Conservation (phyloP, 2,329 filamentous ascomycete genomes). For the Lachnellula suecica region DNA sequence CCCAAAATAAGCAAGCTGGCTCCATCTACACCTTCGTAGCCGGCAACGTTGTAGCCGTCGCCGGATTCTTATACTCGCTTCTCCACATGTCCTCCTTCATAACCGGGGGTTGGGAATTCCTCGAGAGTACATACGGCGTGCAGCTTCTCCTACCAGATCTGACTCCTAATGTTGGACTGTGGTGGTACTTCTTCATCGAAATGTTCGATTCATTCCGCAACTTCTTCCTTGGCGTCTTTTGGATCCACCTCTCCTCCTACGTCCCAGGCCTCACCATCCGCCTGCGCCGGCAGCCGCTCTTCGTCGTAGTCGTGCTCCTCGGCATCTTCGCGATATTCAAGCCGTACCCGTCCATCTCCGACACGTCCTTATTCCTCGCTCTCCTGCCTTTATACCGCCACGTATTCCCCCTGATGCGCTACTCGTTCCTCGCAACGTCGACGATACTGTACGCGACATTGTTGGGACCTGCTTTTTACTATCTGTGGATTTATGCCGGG, state of each 20-base stretch:
- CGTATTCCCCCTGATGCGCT: conserved; percentile 88
- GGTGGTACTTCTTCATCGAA: conserved; percentile 99
- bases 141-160: conserved; percentile 89
- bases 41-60: conserved; percentile 52
- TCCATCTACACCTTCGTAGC: conserved; percentile 51
- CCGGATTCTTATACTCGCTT: conserved; percentile 56
- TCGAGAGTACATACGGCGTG: conserved; percentile 87
- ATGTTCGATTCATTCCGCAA: conserved; percentile 98
- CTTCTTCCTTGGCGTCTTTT: conserved; percentile 98
- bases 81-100: conserved; percentile 72
- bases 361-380: conserved; percentile 82
- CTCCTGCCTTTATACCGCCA: conserved; percentile 86
- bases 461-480: conserved; percentile 91
- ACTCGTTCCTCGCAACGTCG: conserved; percentile 82
- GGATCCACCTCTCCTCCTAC: conserved; percentile 91
- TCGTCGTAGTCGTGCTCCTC: conserved; percentile 78
- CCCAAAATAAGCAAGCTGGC: conserved; percentile 28
- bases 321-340: conserved; percentile 96
- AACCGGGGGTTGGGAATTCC: conserved; percentile 83
- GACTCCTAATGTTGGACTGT: conserved; percentile 91
- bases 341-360: conserved; percentile 90
- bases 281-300: conserved; percentile 81
- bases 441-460: conserved; percentile 85
- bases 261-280: conserved; percentile 83
- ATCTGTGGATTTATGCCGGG: conserved; percentile 97